Conservation (phyloP, 2,329 filamentous ascomycete genomes). For the Fusarium piperis region DNA sequence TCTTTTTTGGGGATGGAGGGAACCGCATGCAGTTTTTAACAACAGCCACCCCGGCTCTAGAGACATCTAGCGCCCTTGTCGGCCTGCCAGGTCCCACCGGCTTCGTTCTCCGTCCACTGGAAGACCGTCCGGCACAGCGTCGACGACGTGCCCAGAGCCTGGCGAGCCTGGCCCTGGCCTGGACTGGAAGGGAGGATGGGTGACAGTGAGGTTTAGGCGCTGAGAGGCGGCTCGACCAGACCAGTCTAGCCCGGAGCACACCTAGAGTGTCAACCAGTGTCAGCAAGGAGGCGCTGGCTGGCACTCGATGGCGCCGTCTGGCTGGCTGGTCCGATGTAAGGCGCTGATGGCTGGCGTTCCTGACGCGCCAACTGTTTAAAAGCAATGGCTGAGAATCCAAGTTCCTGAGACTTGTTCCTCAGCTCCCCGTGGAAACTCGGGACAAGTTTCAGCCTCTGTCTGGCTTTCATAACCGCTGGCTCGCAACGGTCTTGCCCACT, state of each 20-base stretch:
- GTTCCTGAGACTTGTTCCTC: conserved; percentile 18
- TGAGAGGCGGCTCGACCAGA: conserved; percentile 29
- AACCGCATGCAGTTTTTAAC: conserved; percentile 39
- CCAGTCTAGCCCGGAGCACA: conserved; percentile 20
- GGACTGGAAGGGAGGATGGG: background rate
- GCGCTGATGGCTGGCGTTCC: conserved; percentile 8
- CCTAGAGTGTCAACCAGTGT: conserved; percentile 4
- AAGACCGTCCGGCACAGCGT: conserved; percentile 4
- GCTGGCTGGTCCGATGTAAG: conserved; percentile 15
- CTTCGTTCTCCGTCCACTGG: conserved; percentile 7
- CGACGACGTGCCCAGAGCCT: conserved; percentile 14
- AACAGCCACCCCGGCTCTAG: conserved; percentile 30
- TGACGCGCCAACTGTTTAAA: conserved; percentile 19
- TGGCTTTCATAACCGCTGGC: conserved; percentile 5
- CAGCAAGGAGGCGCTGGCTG: conserved; percentile 21
- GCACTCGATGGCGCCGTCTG: conserved; percentile 14
- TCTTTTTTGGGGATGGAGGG: conserved; percentile 35
- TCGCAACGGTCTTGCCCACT: background rate
- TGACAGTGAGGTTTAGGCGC: conserved; percentile 26
- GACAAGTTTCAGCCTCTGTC: conserved; percentile 30
- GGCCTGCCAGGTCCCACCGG: conserved; percentile 29
- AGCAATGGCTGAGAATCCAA: conserved; percentile 10
- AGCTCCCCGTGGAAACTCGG: conserved; percentile 20
- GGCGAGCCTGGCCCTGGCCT: background rate
- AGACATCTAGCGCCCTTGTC: conserved; percentile 23